Evolutionary conservation across 2,329 filamentous ascomycete species (phyloP).

Genomic region (Scopulariopsis brevicaulis): DNA sequence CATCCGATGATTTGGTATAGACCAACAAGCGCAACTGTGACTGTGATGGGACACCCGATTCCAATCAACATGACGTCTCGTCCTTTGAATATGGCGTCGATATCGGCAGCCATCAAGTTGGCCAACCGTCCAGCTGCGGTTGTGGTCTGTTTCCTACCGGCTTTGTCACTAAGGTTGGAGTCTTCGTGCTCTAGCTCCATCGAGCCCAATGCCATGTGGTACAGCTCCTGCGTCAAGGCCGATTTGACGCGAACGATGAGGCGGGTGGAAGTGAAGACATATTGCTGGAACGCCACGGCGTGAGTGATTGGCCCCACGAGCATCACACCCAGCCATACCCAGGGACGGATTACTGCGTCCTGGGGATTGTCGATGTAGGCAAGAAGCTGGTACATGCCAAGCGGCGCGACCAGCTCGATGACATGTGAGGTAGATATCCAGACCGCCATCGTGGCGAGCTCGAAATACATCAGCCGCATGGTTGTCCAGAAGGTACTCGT

Average conservation of each 20-base stretch:
- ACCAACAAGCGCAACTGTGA: slow-evolving; percentile 33
- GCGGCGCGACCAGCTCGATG: slow-evolving; percentile 39
- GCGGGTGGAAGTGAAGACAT: slow-evolving; percentile 42
- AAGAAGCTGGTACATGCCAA: slow-evolving; percentile 39
- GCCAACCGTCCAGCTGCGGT: slow-evolving; percentile 38
- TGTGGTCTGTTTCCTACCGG: slow-evolving; percentile 14
- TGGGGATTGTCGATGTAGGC: slow-evolving; percentile 31
- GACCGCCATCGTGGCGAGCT: slow-evolving; percentile 32
- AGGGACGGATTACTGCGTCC: slow-evolving; percentile 32
- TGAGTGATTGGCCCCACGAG: slow-evolving; percentile 33
- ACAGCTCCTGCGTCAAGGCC: slow-evolving; percentile 46
- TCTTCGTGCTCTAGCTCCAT: slow-evolving; percentile 40
- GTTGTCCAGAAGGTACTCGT: slow-evolving; percentile 33
- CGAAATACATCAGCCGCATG: slow-evolving; percentile 26
- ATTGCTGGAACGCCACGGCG: slow-evolving; percentile 42
- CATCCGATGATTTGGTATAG: slow-evolving; percentile 45
- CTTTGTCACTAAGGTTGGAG: slow-evolving; percentile 5
- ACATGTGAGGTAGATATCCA: slow-evolving; percentile 24
- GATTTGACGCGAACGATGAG: slow-evolving; percentile 42
- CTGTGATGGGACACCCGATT: slow-evolving; percentile 33
- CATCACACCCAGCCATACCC: slow-evolving; percentile 41
- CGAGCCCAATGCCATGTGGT: slow-evolving; percentile 40
- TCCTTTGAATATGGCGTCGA: slow-evolving; percentile 40
- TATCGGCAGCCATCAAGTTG: slow-evolving; percentile 47
- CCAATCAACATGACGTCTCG: slow-evolving; percentile 37